A percentile compares a stretch with the other conserved stretches of the same genome.
phyloP scores from a whole-genome alignment of 495 filamentous ascomycete genomes.

The Hypoxylon fragiforme region DNA sequence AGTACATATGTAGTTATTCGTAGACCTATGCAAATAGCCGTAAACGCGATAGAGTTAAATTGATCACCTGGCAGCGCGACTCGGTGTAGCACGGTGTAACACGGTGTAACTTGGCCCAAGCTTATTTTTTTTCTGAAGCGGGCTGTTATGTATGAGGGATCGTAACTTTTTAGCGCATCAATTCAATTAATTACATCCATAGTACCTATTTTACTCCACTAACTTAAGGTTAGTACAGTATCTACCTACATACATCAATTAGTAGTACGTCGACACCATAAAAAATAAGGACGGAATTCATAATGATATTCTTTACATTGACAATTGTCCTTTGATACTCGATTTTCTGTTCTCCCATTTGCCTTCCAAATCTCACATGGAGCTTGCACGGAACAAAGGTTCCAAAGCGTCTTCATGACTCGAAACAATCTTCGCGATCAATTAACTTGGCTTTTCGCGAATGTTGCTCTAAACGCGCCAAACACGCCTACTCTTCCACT shows the following conservation, averaged over 20 bases:
- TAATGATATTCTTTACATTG: too few relatives aligned
- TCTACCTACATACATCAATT: neutral
- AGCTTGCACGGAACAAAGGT: conserved; percentile 38
- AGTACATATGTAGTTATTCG: neutral
- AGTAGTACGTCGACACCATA: neutral
- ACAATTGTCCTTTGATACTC: too few relatives aligned
- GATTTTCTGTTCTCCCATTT: conserved; percentile 34
- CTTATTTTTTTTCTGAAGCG: neutral
- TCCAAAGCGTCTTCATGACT: conserved; percentile 60
- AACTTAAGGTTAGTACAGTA: too few relatives aligned
- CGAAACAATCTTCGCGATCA: conserved; percentile 63
- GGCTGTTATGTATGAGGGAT: neutral
- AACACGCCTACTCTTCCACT: conserved; percentile 37
- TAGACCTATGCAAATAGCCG: neutral
- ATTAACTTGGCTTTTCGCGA: conserved; percentile 61
- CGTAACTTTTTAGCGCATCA: neutral
- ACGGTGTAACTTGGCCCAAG: neutral
- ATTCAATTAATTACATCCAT: neutral
- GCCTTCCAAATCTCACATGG: conserved; percentile 37
- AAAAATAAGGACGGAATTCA: too few relatives aligned
- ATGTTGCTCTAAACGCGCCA: conserved; percentile 40
- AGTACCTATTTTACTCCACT: too few relatives aligned
- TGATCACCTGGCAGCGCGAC: conserved; percentile 10
- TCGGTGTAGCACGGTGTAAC: neutral
- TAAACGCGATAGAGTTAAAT: neutral